Percentiles rank a stretch among this genome's conserved stretches.
These are phyloP conservation scores for Mallotus repandus DNA, from an alignment of 441 rosid genomes.

Conservation along the genomic window DNA sequence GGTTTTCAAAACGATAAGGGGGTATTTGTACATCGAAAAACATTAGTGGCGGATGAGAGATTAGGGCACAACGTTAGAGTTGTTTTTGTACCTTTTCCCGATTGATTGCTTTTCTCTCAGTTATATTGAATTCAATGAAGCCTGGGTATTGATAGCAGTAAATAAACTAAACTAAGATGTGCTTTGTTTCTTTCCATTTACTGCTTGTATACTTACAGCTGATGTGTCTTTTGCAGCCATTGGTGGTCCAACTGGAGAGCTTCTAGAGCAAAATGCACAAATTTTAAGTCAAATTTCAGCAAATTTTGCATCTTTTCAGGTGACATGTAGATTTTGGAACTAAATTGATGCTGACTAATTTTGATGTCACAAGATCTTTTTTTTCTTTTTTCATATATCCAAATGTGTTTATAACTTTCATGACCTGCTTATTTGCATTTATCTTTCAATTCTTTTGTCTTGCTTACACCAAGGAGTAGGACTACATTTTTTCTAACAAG, in stretches of 20 bases:
- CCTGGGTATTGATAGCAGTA: background rate
- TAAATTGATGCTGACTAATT: background rate
- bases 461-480: background rate
- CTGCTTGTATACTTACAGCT: slow-evolving; percentile 12
- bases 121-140: background rate
- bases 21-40: too few species aligned
- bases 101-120: background rate
- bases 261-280: slow-evolving; percentile 82
- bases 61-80: too few species aligned
- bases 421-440: background rate
- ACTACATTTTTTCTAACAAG: background rate
- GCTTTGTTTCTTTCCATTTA: slow-evolving; percentile 2
- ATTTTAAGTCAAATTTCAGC: slow-evolving; percentile 71
- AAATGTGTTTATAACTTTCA: background rate
- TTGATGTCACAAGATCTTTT: background rate
- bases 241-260: slow-evolving; percentile 79
- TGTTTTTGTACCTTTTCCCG: too few species aligned
- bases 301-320: slow-evolving; percentile 79
- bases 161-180: background rate
- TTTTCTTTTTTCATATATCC: background rate
- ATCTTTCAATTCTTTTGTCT: background rate
- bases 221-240: slow-evolving; percentile 49
- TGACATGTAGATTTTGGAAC: slow-evolving; percentile 21
- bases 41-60: too few species aligned
- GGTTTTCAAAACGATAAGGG: too few species aligned